Conservation (phyloP, 2,329 filamentous ascomycete species). For the Cladophialophora chaetospira region DNA sequence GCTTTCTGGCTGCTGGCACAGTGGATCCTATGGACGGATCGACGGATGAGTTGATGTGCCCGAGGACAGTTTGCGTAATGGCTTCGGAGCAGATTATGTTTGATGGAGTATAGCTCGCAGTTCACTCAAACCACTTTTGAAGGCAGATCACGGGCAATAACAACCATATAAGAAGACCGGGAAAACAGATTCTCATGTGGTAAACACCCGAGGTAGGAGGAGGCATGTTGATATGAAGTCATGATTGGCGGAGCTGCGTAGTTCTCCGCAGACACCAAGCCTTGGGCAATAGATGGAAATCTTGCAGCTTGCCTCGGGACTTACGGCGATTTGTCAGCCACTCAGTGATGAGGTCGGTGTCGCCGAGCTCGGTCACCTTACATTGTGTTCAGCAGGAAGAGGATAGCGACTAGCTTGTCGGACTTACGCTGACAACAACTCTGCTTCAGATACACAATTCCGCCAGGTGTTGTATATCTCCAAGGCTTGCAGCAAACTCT, state of each 20-base stretch:
- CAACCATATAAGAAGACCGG: neutral
- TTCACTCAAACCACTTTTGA: neutral
- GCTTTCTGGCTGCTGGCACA: neutral
- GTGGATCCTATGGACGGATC: neutral
- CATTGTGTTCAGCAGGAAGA: neutral
- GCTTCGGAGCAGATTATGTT: neutral
- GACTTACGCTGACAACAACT: neutral
- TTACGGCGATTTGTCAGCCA: too few relatives aligned
- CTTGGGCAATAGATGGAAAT: neutral
- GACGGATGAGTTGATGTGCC: neutral
- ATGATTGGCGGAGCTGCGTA: constrained; percentile 1
- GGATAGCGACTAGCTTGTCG: neutral
- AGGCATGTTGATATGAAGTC: neutral
- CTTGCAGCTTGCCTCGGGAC: too few relatives aligned
- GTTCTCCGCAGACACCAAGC: neutral
- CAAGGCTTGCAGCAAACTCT: neutral
- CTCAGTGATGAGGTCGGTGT: too few relatives aligned
- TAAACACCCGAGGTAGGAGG: constrained; percentile 2
- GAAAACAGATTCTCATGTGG: neutral
- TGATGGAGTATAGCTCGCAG: neutral
- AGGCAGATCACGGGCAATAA: neutral
- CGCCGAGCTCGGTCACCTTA: too few relatives aligned
- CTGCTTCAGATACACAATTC: neutral
- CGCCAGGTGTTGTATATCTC: neutral
- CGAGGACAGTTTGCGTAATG: neutral